Percentiles rank a stretch among this genome's conserved stretches.
Evolutionary conservation across 768 basidiomycete species (phyloP).

Genomic region (Leccinum ochraceum): DNA sequence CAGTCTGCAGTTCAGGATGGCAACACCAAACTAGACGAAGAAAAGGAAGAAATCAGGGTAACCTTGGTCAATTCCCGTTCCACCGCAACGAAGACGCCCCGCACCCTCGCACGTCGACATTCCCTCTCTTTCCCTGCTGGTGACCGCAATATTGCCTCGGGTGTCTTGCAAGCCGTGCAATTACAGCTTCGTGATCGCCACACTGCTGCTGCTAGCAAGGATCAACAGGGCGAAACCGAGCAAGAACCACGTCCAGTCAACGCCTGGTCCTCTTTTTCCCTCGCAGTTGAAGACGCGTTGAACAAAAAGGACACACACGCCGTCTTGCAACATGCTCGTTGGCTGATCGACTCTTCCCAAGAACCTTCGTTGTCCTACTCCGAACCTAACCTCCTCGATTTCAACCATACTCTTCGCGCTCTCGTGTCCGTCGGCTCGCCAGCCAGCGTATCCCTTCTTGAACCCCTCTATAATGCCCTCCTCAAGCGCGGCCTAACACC

Average conservation of each 20-base stretch:
- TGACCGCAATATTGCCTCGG: slow-evolving; percentile 36
- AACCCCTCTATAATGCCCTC: slow-evolving; percentile 75
- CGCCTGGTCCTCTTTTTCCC: slow-evolving; percentile 22
- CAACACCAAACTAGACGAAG: slow-evolving; percentile 50
- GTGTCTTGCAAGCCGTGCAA: slow-evolving; percentile 65
- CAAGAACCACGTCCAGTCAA: slow-evolving; percentile 28
- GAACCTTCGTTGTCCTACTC: slow-evolving; percentile 29
- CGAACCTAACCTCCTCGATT: slow-evolving; percentile 49
- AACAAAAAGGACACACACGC: slow-evolving; percentile 9
- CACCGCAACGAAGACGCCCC: slow-evolving; percentile 36
- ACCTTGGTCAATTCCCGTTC: slow-evolving; percentile 34
- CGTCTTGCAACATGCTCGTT: slow-evolving; percentile 18
- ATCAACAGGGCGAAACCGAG: slow-evolving; percentile 20
- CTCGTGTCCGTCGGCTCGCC: slow-evolving; percentile 41
- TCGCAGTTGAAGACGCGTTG: slow-evolving; percentile 21
- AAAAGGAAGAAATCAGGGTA: slow-evolving; percentile 49
- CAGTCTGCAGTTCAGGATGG: slow-evolving; percentile 57
- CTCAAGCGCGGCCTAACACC: slow-evolving; percentile 62
- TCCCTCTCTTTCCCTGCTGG: slow-evolving; percentile 55
- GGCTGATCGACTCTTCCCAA: slow-evolving; percentile 37
- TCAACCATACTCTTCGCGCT: slow-evolving; percentile 58
- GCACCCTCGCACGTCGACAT: slow-evolving; percentile 55
- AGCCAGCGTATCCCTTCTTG: slow-evolving; percentile 54
- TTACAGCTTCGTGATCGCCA: slow-evolving; percentile 63
- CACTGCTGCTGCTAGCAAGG: slow-evolving; percentile 34